Evolutionary conservation across 1,284 basidiomycete species (phyloP), one percentile per base, ranked within the genome.

Genomic region (Pascua guehoae): DNA sequence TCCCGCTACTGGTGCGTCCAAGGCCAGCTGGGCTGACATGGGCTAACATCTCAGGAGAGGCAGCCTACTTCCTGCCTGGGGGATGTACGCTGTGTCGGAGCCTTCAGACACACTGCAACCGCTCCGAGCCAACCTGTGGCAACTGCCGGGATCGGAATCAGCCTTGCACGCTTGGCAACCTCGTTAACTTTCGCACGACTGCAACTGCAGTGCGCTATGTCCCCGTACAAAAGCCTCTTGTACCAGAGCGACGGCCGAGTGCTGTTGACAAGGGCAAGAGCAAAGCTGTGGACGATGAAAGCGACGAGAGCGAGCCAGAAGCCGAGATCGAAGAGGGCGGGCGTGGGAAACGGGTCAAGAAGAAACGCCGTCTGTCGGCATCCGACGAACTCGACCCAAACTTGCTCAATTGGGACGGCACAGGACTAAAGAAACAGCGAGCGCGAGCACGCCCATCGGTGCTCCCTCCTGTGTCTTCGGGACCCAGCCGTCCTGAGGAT

Each of bases 41-140:
- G 40, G n/a, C 48, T 56, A n/a, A 48, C 49, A 11, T 36, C 17
- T 32, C 51, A 73, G 71, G 47, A n/a, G 43, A 57, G 16, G 65
- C 68, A 5, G 58, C 67, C 2, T 75, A 69, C 60, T 69, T 69
- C 46, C 53, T 73, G 5, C 68, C 71, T 1, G 65, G 68, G 0
- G 58, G 65, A 4, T 74, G 72, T 49, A 40, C 41, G 32, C 47
- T 55, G 15, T 74, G 72, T 56, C 56, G 54, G 39, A 43, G 64
- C 37, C 62, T 65, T 0, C 58, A 58, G 9, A 58, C 64, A 44
- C 57, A 64, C 41, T 74, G 73, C 49, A 69, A 72, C 53, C 62
- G 71, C 9, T 54, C 51, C 1, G 59, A 51, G 46, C 73, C 73
- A 11, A 50, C 48, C 4, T 75, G 73, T 48, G 58, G 54, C 15